Base-by-base conservation (phyloP, 768 basidiomycete genomes). In the Lentinus tigrinus region DNA sequence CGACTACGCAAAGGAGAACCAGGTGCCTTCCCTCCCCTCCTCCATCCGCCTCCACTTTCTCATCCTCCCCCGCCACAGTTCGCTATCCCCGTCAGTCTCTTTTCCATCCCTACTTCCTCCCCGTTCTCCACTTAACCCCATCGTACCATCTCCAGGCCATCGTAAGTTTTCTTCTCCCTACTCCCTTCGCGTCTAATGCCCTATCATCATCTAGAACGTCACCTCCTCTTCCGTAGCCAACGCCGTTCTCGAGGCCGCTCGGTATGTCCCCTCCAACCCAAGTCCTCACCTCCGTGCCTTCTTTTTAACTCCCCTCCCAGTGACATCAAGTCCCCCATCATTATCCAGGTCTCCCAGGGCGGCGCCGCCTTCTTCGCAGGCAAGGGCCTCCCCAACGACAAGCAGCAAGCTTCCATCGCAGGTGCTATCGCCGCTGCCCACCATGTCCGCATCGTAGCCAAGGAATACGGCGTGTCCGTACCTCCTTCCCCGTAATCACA, bases 281-380 rank as follows among this genome's bases (percentile, higher is more conserved):
- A 11, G 47, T 43, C 21, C 19, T 52, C 62, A 17, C 44, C 24
- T 36, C 36, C 47, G n/a, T n/a, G n/a, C n/a, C n/a, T n/a, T 55
- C n/a, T n/a, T 34, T 6, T 26, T 47, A 24, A 39, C 28, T 44
- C 54, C 11, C 26, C 46, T 44, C 43, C 58, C 67, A 93, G 93
- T 63, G 97, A 98, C 73, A 85, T 91, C 82, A 98, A 98, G 74
- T 82, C 96, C 28, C 96, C 96, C 58, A 95, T 99, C 77, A 98
- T 99, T 75, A 79, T 98, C 68, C 97, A 98, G 72, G 88, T 95
- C 62, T 99, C 97, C 54, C 95, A 99, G 73, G 97, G 97, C 56
- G 97, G 97, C 68, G 83, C 85, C 61, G 96, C 95, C 52, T 98
- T 89, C 82, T 98, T 91, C 70, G 93, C 93, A 44, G 97, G 97